Percentiles rank a stretch among this genome's conserved stretches.
phyloP scores from a whole-genome alignment of 441 rosid genomes.

The Syzygium malaccense region DNA sequence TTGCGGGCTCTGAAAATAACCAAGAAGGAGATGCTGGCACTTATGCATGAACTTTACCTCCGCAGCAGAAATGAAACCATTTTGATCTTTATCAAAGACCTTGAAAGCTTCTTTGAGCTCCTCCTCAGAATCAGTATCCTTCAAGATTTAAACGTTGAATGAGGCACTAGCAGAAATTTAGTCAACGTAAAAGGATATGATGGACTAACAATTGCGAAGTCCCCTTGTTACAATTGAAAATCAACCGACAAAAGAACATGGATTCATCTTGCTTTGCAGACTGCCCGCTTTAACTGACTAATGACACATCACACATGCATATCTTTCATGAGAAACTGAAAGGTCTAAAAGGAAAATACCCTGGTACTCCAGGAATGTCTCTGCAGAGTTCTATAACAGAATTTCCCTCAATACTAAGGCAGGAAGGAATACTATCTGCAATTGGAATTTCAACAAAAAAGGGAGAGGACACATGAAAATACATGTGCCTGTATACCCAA shows the following conservation, averaged over 20 bases:
- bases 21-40: background rate
- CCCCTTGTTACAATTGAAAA: background rate
- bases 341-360: background rate
- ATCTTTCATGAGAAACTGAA: background rate
- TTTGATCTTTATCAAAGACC: conserved; percentile 28
- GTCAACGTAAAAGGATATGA: background rate
- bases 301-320: background rate
- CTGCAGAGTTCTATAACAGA: background rate
- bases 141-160: background rate
- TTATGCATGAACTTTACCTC: conserved; percentile 6
- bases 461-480: background rate
- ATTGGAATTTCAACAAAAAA: background rate
- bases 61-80: conserved; percentile 25
- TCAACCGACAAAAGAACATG: background rate
- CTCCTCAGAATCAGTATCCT: conserved; percentile 28
- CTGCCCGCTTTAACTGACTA: background rate
- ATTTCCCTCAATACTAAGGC: background rate
- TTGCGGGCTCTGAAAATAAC: background rate
- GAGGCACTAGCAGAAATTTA: background rate
- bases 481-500: background rate
- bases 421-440: background rate
- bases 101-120: conserved; percentile 30
- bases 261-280: background rate
- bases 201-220: background rate
- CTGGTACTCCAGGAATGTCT: background rate